Base-by-base conservation (phyloP, 1,139 yeast genomes). In the Taphrina communis region DNA sequence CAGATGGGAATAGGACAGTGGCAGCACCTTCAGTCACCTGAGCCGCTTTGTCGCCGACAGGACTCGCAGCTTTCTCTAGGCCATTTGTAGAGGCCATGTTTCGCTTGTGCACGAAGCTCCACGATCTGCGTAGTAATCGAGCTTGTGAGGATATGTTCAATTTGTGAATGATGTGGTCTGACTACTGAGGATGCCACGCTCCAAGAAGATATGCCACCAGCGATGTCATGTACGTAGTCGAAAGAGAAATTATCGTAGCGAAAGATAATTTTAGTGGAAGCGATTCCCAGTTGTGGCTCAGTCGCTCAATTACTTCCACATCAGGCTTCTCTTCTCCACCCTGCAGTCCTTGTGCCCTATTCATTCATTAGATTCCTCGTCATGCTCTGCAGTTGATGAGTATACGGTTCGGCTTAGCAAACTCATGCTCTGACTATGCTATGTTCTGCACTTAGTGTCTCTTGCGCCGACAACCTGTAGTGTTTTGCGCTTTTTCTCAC, bases 11-110 rank as follows among this genome's bases (percentile, higher is more conserved):
- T 62, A 91, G 81, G 69, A 93, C 87, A 41, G 86, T 84, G 6
- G 97, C 97, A 71, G 83, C 81, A 1, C 98, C 98, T 78, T 93
- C 98, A 44, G 83, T 84, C 60, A 89, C 86, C 31, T 73, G 70
- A 35, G 74, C 74, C 72, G 36, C 36, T n/a, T 14, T 31, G 38
- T 31, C 56, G 14, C 14, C 12, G 11, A n/a, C 19, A 31, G 56
- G 17, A 25, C 19, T 21, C 36, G 56, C n/a, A 25, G 17, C 14
- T 21, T 19, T 19, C 21, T 6, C 12, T 19, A 19, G 12, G 53
- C 21, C 21, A 25, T 21, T 19, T 19, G 21, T 19, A 19, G 56
- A 31, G 4, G 56, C n/a, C 56, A 36, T 51, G 36, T 5, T n/a
- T 44, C 48, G n/a, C 19, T 44, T 44, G 19, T 44, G 48, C 19